A percentile compares a stretch with the other conserved stretches of the same genome.
Conservation (phyloP, 73 alveolate species). For the Stentor coeruleus region DNA sequence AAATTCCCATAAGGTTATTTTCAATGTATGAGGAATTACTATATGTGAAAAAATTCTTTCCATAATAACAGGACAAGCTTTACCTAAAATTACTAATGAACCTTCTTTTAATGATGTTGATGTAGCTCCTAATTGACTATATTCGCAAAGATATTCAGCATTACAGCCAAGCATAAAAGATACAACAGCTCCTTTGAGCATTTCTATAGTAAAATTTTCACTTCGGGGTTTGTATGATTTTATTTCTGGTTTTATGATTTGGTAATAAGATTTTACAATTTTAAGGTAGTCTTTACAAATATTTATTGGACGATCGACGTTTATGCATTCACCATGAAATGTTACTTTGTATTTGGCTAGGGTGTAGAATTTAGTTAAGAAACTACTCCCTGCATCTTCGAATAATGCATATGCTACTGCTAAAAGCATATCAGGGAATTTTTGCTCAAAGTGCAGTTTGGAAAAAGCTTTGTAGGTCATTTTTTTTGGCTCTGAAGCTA, state of each 20-base stretch:
- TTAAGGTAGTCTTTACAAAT: background rate
- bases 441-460: background rate
- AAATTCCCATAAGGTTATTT: conserved; percentile 5
- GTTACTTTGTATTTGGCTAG: background rate
- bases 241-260: background rate
- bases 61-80: background rate
- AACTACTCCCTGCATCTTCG: background rate
- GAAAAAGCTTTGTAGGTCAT: conserved; percentile 20
- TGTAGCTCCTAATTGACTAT: background rate
- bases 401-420: background rate
- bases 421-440: conserved; percentile 14
- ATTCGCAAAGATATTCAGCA: background rate
- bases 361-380: background rate
- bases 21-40: background rate
- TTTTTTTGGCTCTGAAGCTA: conserved; percentile 3
- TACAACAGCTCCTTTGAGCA: background rate
- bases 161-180: background rate
- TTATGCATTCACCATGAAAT: background rate
- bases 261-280: background rate
- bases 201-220: background rate
- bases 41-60: background rate
- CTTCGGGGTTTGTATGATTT: background rate
- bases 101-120: conserved; percentile 10
- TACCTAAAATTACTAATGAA: background rate
- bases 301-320: background rate